These are phyloP conservation scores for Tolypocladium ovalisporum DNA, from an alignment of 2,329 filamentous ascomycete species.

Conservation along the genomic window DNA sequence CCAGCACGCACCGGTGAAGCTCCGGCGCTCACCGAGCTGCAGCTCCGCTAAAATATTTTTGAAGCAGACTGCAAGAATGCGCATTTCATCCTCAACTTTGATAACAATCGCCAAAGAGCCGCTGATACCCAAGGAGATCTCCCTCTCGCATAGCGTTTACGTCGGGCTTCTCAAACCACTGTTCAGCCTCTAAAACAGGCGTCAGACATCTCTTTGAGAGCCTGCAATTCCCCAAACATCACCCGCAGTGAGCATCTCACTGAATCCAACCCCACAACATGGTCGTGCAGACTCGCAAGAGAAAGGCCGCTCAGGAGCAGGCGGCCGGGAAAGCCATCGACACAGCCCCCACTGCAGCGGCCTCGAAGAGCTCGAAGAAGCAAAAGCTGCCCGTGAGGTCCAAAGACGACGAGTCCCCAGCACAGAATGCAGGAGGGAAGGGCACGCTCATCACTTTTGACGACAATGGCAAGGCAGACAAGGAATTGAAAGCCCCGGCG, in stretches of 20 bases:
- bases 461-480: conserved; percentile 20
- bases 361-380: conserved; percentile 10
- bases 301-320: conserved; percentile 14
- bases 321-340: conserved; percentile 4
- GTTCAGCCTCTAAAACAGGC: background rate
- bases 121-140: background rate
- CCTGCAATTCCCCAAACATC: background rate
- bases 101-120: background rate
- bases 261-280: conserved; percentile 4
- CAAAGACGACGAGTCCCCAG: conserved; percentile 15
- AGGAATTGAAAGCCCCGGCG: conserved; percentile 3
- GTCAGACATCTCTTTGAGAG: background rate
- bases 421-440: conserved; percentile 7
- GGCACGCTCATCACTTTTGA: conserved; percentile 22
- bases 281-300: conserved; percentile 15
- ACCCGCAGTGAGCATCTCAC: background rate
- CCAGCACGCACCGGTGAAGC: background rate
- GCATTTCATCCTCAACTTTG: background rate
- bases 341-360: conserved; percentile 5
- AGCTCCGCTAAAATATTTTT: conserved; percentile 7
- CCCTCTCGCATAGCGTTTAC: background rate
- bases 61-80: background rate
- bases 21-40: background rate
- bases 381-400: conserved; percentile 23
- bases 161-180: too few species aligned